Evolutionary conservation across 441 rosid genomes (phyloP), one percentile per base, ranked within the genome.

Genomic region (Adansonia gregorii): DNA sequence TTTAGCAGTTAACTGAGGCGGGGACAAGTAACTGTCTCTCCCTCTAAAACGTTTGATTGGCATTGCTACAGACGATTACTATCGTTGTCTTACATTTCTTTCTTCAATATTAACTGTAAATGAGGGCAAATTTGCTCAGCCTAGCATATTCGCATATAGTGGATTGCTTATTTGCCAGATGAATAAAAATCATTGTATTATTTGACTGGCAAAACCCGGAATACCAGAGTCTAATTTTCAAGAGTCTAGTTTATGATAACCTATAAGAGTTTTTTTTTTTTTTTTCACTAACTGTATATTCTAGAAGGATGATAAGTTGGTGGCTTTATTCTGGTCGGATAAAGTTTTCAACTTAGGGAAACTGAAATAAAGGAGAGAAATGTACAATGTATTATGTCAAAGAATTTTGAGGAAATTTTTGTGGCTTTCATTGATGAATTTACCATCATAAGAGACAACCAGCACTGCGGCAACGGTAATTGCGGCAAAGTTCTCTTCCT

Each of bases 31-130:
- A 19, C 35, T 12, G 35, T 12, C 46, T 31, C 78, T 19, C 78
- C 48, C 39, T 58, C 3, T 43, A n/a, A 67, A 79, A 24, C 56
- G 35, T 27, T 49, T 5, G 59, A 49, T 71, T 20, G 59, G 60
- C 58, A 12, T 76, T 73, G 31, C 48, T 56, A 46, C 52, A 58
- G 73, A 14, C 17, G 12, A 22, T 31, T 54, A 56, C 17, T 52
- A 9, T 54, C 8, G 69, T 48, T 9, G 41, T 45, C 60, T 39
- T 52, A 4, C 49, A n/a, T 45, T 64, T 27, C 2, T n/a, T 49
- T 77, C 17, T 60, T 68, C 61, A 48, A 10, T 24, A 11, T 70
- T 6, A 39, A 77, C 65, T 52, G 78, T 74, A 55, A 69, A 54
- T 72, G 39, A 11, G 72, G 41, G 15, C 39, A 77, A 56, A 10